These are phyloP conservation scores for Rhizopus delemar DNA, from an alignment of 371 early-diverging fungal species.

Conservation along the genomic window DNA sequence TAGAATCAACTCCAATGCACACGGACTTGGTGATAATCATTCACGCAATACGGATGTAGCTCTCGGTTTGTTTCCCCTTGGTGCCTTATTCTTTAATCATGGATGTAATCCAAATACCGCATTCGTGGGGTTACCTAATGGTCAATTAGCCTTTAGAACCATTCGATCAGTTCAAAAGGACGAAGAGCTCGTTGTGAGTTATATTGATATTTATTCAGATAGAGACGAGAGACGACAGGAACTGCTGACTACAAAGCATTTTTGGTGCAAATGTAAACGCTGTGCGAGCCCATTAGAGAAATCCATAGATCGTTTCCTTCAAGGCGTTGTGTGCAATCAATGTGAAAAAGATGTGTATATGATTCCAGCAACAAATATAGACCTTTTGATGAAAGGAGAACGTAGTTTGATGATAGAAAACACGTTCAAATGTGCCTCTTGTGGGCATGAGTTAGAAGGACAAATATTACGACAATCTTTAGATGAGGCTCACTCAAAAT, in stretches of 20 bases:
- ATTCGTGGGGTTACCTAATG: slow-evolving; percentile 55
- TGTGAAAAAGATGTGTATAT: slow-evolving; percentile 70
- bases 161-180: slow-evolving; percentile 57
- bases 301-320: slow-evolving; percentile 69
- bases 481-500: slow-evolving; percentile 41
- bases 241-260: slow-evolving; percentile 59
- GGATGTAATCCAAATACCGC: slow-evolving; percentile 71
- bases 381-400: slow-evolving; percentile 24
- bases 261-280: slow-evolving; percentile 75
- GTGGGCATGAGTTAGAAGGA: slow-evolving; percentile 44
- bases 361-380: slow-evolving; percentile 48
- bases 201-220: slow-evolving; percentile 68
- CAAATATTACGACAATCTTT: slow-evolving; percentile 35
- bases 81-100: slow-evolving; percentile 65
- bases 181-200: slow-evolving; percentile 63
- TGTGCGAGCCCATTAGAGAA: slow-evolving; percentile 61
- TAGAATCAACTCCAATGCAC: slow-evolving; percentile 64
- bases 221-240: slow-evolving; percentile 71
- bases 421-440: slow-evolving; percentile 50
- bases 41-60: slow-evolving; percentile 59
- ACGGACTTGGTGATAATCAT: slow-evolving; percentile 56
- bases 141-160: slow-evolving; percentile 60
- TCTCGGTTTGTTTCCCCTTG: slow-evolving; percentile 65
- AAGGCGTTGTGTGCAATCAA: slow-evolving; percentile 62
- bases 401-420: slow-evolving; percentile 12